Percentiles rank a stretch among this genome's conserved stretches.
phyloP scores from a whole-genome alignment of 305 asterid genomes.

The Solanum hybrid region DNA sequence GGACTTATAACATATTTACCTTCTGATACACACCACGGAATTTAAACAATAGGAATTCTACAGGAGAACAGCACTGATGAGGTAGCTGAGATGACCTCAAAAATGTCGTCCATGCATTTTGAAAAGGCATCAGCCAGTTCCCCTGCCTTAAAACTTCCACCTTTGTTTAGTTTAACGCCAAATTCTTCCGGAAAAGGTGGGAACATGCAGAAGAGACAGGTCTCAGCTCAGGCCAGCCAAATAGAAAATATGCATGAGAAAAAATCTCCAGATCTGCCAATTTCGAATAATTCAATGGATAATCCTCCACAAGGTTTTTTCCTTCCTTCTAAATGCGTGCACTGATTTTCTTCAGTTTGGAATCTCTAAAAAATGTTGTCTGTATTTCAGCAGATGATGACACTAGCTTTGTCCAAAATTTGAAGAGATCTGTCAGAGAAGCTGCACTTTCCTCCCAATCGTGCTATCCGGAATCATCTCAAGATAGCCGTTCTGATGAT shows the following conservation, averaged over 20 bases:
- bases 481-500: conserved; percentile 78
- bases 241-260: conserved; percentile 45
- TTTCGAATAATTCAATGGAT: conserved; percentile 34
- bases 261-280: conserved; percentile 40
- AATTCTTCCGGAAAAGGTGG: conserved; percentile 81
- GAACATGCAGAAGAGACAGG: conserved; percentile 51
- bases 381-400: conserved; percentile 54
- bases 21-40: background rate
- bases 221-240: conserved; percentile 43
- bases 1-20: background rate
- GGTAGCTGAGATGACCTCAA: conserved; percentile 60
- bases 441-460: conserved; percentile 73
- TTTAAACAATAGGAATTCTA: background rate
- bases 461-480: conserved; percentile 57
- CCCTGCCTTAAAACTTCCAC: conserved; percentile 87
- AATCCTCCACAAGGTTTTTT: conserved; percentile 51
- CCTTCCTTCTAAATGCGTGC: conserved; percentile 1
- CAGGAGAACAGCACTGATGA: conserved; percentile 74
- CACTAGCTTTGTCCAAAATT: conserved; percentile 52
- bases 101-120: conserved; percentile 67
- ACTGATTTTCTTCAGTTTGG: background rate
- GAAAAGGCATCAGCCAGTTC: conserved; percentile 71
- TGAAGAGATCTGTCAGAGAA: conserved; percentile 92
- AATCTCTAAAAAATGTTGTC: background rate
- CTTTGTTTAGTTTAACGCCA: conserved; percentile 82